Evolutionary conservation across 768 basidiomycete genomes (phyloP), one percentile per base, ranked within the genome.

Genomic region (Cyclocybe cylindracea): DNA sequence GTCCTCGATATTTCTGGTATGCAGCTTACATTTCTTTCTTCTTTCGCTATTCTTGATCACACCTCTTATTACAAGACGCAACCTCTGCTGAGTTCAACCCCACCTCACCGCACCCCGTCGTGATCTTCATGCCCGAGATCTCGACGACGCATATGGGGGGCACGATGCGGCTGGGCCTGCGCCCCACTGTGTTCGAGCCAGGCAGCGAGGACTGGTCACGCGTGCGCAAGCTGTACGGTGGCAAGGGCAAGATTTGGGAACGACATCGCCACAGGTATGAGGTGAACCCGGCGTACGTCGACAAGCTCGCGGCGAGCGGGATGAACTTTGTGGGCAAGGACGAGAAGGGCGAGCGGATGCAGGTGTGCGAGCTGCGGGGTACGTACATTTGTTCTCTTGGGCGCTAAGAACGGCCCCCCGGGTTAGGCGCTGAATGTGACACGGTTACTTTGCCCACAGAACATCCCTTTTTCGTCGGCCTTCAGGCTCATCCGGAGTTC

Each of bases 71-170:
- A 18, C 10, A n/a, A 90, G 93, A 84, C 50, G 94, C 96, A 5
- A 89, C 86, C 42, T 98, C 96, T 3, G 72, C 83, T 31, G 96
- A 99, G 69, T 90, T 98, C 60, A 70, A 78, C 37, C 64, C 80
- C 3, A 69, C 82, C 1, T 74, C 86, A 2, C 67, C 73, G n/a
- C 74, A 87, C 57, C 90, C 89, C 0, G 78, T 94, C 50, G 78
- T 98, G 70, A 79, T 98, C 60, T 98, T 95, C 81, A 99, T 99
- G 97, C 97, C 97, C 13, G 97, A 99, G 68, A 91, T 99, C 60
- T 97, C 94, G 9, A 89, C 88, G 66, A 98, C 95, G 10, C 94
- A 98, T 58, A 93, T 98, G 84, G 97, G 97, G 46, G 97, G 97
- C 16, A 99, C 96, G n/a, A 99, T 99, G 97, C 87, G 97, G 10